Conservation (phyloP, 371 early-diverging fungal genomes). For the Actinomucor elegans region DNA sequence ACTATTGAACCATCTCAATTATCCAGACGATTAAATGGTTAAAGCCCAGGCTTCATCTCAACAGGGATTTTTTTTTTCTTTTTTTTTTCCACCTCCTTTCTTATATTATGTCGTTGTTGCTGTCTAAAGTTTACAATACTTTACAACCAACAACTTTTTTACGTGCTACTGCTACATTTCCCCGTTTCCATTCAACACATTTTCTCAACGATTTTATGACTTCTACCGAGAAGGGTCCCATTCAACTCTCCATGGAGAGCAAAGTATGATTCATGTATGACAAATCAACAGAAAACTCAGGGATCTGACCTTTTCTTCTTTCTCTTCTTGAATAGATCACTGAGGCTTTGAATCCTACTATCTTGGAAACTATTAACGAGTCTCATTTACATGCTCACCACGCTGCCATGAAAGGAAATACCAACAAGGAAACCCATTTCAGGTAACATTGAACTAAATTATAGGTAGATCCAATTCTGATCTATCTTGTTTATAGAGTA, state of each 20-base stretch:
- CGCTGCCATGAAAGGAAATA: conserved; percentile 71
- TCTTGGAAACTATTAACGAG: conserved; percentile 67
- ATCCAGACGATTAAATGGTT: too few species aligned
- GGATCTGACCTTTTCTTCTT: not conserved
- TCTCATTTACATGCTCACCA: conserved; percentile 76
- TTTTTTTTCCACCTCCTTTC: not conserved
- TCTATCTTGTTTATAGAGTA: conserved; percentile 52
- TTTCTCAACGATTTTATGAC: conserved; percentile 30
- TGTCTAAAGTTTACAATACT: conserved; percentile 10
- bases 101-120: conserved; percentile 7
- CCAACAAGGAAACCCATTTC: conserved; percentile 78
- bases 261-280: too few species aligned
- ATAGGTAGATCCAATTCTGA: too few species aligned
- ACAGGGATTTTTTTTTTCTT: not conserved
- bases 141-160: conserved; percentile 5
- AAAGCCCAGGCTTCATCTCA: too few species aligned
- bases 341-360: conserved; percentile 53
- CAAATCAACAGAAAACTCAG: too few species aligned
- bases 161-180: not conserved
- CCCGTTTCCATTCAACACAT: conserved; percentile 4
- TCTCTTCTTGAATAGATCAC: conserved; percentile 38
- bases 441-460: conserved; percentile 46
- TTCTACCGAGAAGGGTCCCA: conserved; percentile 41
- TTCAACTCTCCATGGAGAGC: conserved; percentile 40
- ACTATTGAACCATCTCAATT: too few species aligned